Percentiles rank a stretch among this genome's conserved stretches.
These are phyloP conservation scores for Nadsonia starkeyi-henricii DNA, from an alignment of 1,139 yeast genomes.

Conservation along the genomic window DNA sequence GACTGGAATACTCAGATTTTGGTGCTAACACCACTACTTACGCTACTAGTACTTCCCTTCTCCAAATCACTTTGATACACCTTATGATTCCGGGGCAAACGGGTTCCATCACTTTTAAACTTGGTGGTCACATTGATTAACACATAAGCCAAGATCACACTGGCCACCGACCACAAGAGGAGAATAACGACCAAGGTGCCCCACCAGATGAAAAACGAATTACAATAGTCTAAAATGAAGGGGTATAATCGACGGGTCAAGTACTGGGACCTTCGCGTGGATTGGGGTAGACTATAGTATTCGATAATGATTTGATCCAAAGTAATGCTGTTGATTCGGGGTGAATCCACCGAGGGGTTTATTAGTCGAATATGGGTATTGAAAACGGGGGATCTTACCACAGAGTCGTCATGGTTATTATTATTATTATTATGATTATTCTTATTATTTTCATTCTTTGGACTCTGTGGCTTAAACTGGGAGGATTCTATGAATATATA, in stretches of 20 bases:
- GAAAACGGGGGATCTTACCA: not conserved
- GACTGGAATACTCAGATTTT: too few species aligned
- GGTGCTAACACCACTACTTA: too few species aligned
- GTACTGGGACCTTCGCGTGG: not conserved
- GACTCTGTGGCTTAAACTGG: not conserved
- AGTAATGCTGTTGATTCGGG: not conserved
- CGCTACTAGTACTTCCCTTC: too few species aligned
- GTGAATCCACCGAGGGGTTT: not conserved
- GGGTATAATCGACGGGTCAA: not conserved
- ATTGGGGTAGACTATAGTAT: not conserved
- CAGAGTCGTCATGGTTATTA: not conserved
- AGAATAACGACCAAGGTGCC: not conserved
- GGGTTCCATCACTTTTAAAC: too few species aligned
- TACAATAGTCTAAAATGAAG: not conserved
- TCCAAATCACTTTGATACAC: too few species aligned
- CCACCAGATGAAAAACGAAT: not conserved
- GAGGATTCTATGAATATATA: not conserved
- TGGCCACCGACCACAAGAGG: not conserved
- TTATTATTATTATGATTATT: too few species aligned
- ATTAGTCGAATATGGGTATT: not conserved
- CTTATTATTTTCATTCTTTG: too few species aligned
- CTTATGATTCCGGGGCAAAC: too few species aligned
- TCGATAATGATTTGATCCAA: not conserved
- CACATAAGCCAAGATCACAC: not conserved
- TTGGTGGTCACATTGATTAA: too few species aligned